These are phyloP conservation scores for Chrysoporthe deuterocubensis DNA, from an alignment of 2,329 filamentous ascomycete genomes.

Conservation along the genomic window DNA sequence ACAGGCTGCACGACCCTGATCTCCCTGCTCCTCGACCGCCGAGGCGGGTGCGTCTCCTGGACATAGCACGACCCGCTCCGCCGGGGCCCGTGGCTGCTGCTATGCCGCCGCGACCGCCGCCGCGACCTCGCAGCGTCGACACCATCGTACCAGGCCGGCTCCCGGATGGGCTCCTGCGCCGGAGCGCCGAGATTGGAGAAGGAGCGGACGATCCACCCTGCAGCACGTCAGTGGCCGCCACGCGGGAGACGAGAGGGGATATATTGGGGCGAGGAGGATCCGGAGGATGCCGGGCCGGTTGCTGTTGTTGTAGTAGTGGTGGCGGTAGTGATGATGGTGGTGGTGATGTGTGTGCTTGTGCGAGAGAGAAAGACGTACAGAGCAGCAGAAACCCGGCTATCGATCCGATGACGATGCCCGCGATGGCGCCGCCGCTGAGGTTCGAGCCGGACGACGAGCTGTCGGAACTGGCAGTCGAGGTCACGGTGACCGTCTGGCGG, in stretches of 20 bases:
- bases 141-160: neutral
- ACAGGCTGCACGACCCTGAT: neutral
- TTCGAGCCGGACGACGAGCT: constrained; percentile 31
- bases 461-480: constrained; percentile 31
- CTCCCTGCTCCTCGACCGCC: neutral
- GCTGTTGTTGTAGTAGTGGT: too few species aligned
- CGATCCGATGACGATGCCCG: constrained; percentile 55
- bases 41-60: neutral
- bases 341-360: neutral
- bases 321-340: too few species aligned
- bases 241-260: too few species aligned
- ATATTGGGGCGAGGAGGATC: neutral
- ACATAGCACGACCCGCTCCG: neutral
- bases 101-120: neutral
- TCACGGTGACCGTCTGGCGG: constrained; percentile 36
- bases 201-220: neutral
- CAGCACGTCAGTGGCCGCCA: neutral
- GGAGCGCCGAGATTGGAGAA: neutral
- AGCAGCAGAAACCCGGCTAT: constrained; percentile 51
- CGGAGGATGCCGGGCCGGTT: neutral
- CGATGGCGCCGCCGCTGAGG: constrained; percentile 54
- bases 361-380: neutral
- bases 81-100: neutral
- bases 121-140: neutral
- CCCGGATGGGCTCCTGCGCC: neutral